Evolutionary conservation across 2,329 filamentous ascomycete genomes (phyloP), one percentile per base, ranked within the genome.

Genomic region (Claviceps fusiformis): DNA sequence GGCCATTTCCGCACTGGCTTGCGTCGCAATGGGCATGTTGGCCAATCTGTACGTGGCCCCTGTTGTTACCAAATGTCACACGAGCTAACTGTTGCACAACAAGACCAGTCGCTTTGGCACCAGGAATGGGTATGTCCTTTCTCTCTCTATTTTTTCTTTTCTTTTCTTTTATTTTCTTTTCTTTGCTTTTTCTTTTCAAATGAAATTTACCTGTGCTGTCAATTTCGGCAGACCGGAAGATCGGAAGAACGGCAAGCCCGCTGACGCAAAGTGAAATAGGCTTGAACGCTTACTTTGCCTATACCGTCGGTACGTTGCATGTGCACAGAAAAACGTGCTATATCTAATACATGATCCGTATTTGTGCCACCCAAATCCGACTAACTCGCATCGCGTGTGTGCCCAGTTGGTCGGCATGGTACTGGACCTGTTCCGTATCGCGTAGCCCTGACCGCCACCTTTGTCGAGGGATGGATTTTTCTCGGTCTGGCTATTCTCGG

Each of bases 401-500:
- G 13, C 15, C 24, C 35, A 67, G 89, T 95, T 55, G 89, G 89
- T 3, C 81, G 75, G 63, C 84, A 91, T 66, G 89, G 89, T 47
- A 78, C 75, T 27, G 88, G 88, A 2, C 75, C 78, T 41, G 83
- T 95, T 9, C 82, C 87, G 1, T 95, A 88, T 65, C 69, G 79
- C 54, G 77, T 91, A 46, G 89, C 89, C 39, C 72, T 95, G 43
- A 93, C 89, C 4, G 89, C 89, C 54, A 89, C 93, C 60, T 95
- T 95, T 66, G 85, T 93, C 15, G 89, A 95, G 69, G 89, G 89
- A 43, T 87, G 87, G 68, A 83, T 95, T 58, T 95, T 95, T 70
- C 81, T 95, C 52, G 86, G 74, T 1, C 77, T 95, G 45, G 89
- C 89, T 1, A 67, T 95, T 41, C 75, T 91, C 53, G 89, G 89